Evolutionary conservation across 2,329 filamentous ascomycete genomes (phyloP).

Genomic region (Alternaria infectoria): DNA sequence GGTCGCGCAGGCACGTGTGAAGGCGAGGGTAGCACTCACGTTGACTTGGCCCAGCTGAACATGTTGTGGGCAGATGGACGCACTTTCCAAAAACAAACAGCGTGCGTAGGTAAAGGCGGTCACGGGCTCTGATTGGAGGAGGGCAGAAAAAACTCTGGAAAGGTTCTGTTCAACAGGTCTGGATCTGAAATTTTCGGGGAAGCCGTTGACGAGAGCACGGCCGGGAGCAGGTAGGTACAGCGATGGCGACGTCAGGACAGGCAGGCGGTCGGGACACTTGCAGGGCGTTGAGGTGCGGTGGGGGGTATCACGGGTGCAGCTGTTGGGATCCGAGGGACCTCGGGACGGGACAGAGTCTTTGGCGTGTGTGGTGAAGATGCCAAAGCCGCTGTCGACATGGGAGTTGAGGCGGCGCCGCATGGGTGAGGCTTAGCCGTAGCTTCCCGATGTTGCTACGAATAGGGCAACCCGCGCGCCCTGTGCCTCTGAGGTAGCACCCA

Average conservation of each 20-base stretch:
- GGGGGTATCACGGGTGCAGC: slow-evolving; percentile 2
- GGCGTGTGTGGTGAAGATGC: background rate
- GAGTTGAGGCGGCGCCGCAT: background rate
- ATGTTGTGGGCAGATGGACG: slow-evolving; percentile 54
- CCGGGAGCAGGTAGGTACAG: slow-evolving; percentile 27
- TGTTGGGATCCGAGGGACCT: background rate
- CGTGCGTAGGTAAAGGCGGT: slow-evolving; percentile 33
- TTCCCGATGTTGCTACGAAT: slow-evolving; percentile 13
- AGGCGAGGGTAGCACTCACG: slow-evolving; percentile 63
- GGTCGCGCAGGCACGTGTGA: slow-evolving; percentile 24
- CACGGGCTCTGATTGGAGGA: slow-evolving; percentile 27
- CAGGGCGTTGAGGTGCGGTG: slow-evolving; percentile 6
- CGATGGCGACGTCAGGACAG: slow-evolving; percentile 10
- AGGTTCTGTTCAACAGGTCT: slow-evolving; percentile 30
- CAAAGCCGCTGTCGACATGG: background rate
- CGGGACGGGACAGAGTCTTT: background rate
- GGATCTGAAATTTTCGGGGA: slow-evolving; percentile 30
- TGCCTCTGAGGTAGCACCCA: slow-evolving; percentile 1
- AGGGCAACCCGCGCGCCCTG: slow-evolving; percentile 16
- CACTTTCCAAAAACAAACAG: slow-evolving; percentile 38
- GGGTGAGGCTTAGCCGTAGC: slow-evolving; percentile 14
- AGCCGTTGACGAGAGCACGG: slow-evolving; percentile 23
- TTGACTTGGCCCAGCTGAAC: slow-evolving; percentile 95
- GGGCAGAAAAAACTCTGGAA: slow-evolving; percentile 38
- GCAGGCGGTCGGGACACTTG: slow-evolving; percentile 18